Percentiles rank a stretch among this genome's conserved stretches.
These are phyloP conservation scores for Cinnamomum chago DNA, from an alignment of 164 flowering plant species.

Conservation along the genomic window DNA sequence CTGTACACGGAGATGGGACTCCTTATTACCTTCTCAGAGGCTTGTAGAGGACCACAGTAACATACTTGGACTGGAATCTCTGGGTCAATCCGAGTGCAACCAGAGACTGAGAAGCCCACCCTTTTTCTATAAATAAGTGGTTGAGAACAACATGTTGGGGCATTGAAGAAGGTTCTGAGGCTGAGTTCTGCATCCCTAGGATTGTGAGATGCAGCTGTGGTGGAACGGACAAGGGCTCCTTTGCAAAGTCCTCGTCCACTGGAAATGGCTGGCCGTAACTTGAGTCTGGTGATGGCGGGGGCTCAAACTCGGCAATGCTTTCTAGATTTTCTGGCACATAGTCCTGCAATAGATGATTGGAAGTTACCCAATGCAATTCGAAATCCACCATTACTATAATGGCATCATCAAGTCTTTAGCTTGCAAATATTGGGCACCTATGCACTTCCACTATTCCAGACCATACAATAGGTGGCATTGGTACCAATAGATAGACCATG, in stretches of 20 bases:
- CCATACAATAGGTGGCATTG: neutral
- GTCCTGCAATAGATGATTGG: constrained; percentile 37
- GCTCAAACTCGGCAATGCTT: constrained; percentile 70
- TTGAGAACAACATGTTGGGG: constrained; percentile 88
- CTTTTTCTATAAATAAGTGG: constrained; percentile 81
- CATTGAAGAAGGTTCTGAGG: constrained; percentile 32
- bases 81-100: constrained; percentile 82
- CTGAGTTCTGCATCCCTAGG: constrained; percentile 40
- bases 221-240: constrained; percentile 70
- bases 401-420: too few species aligned
- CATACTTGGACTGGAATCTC: constrained; percentile 81
- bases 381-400: too few species aligned
- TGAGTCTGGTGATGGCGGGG: constrained; percentile 78
- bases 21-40: constrained; percentile 50
- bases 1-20: neutral
- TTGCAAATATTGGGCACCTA: too few species aligned
- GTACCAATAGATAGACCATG: neutral
- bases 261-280: constrained; percentile 60
- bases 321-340: constrained; percentile 72
- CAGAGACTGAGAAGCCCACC: constrained; percentile 66
- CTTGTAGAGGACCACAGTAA: constrained; percentile 87
- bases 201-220: constrained; percentile 64
- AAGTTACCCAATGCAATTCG: neutral
- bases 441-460: too few species aligned
- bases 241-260: constrained; percentile 67